phyloP scores from a whole-genome alignment of 352 stramenopile genomes.

The Pythium dissimile region DNA sequence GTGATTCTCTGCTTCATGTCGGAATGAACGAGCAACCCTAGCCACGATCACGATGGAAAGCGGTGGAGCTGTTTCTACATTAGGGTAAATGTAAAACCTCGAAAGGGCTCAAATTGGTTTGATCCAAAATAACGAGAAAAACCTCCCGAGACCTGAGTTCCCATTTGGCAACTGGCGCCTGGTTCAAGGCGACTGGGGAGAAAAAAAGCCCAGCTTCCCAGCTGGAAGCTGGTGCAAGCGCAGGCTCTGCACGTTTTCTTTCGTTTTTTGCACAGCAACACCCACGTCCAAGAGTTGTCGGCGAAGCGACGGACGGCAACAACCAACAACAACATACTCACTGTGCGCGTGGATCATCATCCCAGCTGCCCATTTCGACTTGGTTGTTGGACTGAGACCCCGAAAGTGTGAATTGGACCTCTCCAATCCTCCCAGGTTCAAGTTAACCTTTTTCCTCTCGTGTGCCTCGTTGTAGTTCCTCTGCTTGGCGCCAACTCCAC shows the following conservation, averaged over 20 bases:
- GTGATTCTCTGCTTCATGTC: constrained; percentile 11
- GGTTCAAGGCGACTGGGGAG: constrained; percentile 16
- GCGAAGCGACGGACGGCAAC: constrained; percentile 10
- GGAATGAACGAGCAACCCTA: constrained; percentile 16
- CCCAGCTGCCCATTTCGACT: background rate
- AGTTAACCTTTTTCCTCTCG: constrained; percentile 9
- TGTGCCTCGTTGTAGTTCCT: background rate
- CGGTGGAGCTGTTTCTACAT: constrained; percentile 14
- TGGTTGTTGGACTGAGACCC: background rate
- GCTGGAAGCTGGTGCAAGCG: constrained; percentile 14
- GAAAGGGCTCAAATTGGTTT: too few relatives aligned
- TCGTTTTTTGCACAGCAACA: constrained; percentile 7
- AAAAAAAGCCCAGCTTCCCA: constrained; percentile 10
- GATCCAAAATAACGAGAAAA: constrained; percentile 14
- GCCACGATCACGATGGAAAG: constrained; percentile 21
- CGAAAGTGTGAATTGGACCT: background rate
- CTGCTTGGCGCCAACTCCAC: too few relatives aligned
- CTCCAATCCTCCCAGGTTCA: constrained; percentile 16
- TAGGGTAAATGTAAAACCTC: too few relatives aligned
- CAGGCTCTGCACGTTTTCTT: background rate
- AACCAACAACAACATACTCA: background rate
- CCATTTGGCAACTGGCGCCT: constrained; percentile 1
- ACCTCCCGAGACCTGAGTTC: background rate
- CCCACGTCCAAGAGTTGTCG: constrained; percentile 1
- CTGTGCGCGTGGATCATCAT: background rate